Percentiles rank a stretch among this genome's conserved stretches.
Conservation (phyloP, 306 rosid genomes). For the Vigna trinervia region DNA sequence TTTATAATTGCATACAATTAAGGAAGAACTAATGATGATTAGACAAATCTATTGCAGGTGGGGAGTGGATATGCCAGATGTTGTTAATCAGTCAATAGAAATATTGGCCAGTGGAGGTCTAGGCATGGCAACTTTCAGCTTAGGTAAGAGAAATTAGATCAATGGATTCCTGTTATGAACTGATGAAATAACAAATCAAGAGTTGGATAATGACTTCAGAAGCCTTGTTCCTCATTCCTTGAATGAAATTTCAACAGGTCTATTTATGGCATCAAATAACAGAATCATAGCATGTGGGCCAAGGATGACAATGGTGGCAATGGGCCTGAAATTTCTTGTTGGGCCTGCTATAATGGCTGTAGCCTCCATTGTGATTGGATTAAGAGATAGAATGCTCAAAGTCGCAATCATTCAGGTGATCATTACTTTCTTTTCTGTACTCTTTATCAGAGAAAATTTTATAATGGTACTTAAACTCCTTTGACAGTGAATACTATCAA, state of each 20-base stretch:
- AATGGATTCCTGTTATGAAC: background rate
- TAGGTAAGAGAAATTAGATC: slow-evolving; percentile 63
- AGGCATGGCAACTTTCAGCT: slow-evolving; percentile 98
- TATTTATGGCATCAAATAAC: slow-evolving; percentile 82
- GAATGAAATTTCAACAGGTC: slow-evolving; percentile 48
- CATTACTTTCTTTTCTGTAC: background rate
- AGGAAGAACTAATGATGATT: background rate
- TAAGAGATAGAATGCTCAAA: slow-evolving; percentile 61
- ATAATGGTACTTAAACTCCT: background rate
- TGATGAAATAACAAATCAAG: slow-evolving; percentile 10
- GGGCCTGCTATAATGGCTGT: slow-evolving; percentile 89
- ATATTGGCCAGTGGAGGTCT: slow-evolving; percentile 84
- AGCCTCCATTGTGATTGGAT: slow-evolving; percentile 71
- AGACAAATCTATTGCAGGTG: slow-evolving; percentile 61
- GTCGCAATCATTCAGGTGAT: slow-evolving; percentile 85
- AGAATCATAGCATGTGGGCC: slow-evolving; percentile 80
- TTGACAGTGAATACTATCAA: background rate
- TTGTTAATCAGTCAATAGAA: slow-evolving; percentile 63
- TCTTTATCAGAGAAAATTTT: background rate
- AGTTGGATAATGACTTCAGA: slow-evolving; percentile 36
- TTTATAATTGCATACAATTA: slow-evolving; percentile 8
- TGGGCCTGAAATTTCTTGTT: slow-evolving; percentile 75
- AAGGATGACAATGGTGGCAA: slow-evolving; percentile 64
- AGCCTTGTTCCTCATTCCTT: slow-evolving; percentile 43
- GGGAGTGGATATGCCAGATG: slow-evolving; percentile 78